These are phyloP conservation scores for Sclerotinia trifoliorum DNA, from an alignment of 2,329 filamentous ascomycete species.

Conservation along the genomic window DNA sequence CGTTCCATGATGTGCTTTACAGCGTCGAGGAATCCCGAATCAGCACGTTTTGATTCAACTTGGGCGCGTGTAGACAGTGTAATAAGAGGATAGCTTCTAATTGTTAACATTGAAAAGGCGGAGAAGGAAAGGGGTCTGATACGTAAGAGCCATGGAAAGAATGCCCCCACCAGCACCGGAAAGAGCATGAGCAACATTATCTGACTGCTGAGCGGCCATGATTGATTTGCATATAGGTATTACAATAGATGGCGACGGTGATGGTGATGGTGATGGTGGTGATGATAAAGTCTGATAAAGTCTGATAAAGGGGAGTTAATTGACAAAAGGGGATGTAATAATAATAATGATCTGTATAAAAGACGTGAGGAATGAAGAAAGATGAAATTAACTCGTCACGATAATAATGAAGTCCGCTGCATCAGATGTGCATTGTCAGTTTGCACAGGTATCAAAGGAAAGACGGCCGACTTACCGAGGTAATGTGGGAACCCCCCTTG, in stretches of 20 bases:
- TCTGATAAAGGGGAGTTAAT: conserved; percentile 20
- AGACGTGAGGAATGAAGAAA: conserved; percentile 22
- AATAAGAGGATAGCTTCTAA: conserved; percentile 81
- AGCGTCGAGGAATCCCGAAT: conserved; percentile 79
- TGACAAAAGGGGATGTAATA: conserved; percentile 1
- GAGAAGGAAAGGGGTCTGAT: conserved; percentile 39
- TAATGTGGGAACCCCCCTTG: conserved; percentile 10
- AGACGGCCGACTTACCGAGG: conserved; percentile 23
- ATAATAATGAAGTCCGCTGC: not conserved
- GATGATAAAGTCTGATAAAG: not conserved
- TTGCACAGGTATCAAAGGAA: not conserved
- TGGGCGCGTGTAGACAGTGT: conserved; percentile 96
- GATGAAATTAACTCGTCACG: not conserved
- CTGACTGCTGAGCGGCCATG: conserved; percentile 63
- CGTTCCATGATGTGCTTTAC: conserved; percentile 84
- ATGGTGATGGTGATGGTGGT: not conserved
- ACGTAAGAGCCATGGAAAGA: conserved; percentile 94
- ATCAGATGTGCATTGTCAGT: conserved; percentile 18
- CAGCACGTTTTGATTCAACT: conserved; percentile 91
- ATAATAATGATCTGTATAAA: not conserved
- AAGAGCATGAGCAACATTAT: conserved; percentile 95
- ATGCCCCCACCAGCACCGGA: conserved; percentile 91
- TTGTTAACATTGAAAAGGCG: conserved; percentile 20
- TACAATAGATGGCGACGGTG: conserved; percentile 13
- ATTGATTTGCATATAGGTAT: conserved; percentile 17